phyloP scores from a whole-genome alignment of 164 flowering plant genomes.

The Vitis rotundifolia region DNA sequence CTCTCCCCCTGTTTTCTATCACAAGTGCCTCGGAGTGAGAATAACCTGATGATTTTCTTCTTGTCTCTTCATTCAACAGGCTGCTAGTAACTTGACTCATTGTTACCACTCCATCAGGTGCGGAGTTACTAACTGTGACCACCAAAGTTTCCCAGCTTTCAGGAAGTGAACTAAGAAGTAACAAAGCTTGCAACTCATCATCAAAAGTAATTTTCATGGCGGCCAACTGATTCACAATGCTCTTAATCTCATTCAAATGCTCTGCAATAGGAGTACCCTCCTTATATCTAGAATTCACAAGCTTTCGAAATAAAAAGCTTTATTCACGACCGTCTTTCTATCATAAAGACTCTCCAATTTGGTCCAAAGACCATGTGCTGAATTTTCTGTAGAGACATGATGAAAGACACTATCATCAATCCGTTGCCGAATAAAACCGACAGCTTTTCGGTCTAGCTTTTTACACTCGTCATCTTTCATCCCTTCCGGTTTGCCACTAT shows the following conservation, averaged over 20 bases:
- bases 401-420: background rate
- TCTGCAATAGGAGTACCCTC: no score
- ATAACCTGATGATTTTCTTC: background rate
- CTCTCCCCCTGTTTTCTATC: background rate
- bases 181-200: conserved; percentile 12
- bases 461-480: background rate
- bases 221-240: background rate
- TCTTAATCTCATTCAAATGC: conserved; percentile 3
- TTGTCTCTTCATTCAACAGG: conserved; percentile 4
- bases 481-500: background rate
- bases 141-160: background rate
- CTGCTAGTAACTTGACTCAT: conserved; percentile 10
- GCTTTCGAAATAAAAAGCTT: conserved; percentile 1
- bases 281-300: background rate
- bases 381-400: conserved; percentile 1
- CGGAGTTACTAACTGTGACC: conserved; percentile 1
- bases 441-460: background rate
- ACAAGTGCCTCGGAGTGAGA: conserved; percentile 1
- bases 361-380: background rate
- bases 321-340: conserved; percentile 9
- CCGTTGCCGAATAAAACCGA: background rate
- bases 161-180: background rate
- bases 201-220: conserved; percentile 1
- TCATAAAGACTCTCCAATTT: conserved; percentile 8
- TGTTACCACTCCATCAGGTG: conserved; percentile 2